phyloP scores from a whole-genome alignment of 768 basidiomycete species.

The Daedaleopsis nitida region DNA sequence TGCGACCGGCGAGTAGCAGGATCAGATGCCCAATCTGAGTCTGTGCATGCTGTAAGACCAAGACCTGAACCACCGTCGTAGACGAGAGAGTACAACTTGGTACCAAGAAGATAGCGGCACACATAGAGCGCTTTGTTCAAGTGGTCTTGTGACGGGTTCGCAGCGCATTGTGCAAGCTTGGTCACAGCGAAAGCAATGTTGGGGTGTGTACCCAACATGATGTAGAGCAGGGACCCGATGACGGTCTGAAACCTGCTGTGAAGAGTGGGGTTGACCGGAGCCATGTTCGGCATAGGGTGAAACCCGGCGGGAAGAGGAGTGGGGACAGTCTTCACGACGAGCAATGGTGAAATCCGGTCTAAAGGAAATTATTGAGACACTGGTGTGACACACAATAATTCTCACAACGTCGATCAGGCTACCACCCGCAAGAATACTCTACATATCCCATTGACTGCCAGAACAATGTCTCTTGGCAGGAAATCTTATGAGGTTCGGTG shows the following conservation, averaged over 20 bases:
- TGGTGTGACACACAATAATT: too few species aligned
- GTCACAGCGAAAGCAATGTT: slow-evolving; percentile 42
- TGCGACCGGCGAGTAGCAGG: background rate
- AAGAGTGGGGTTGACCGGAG: slow-evolving; percentile 1
- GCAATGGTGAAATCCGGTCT: too few species aligned
- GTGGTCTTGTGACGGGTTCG: slow-evolving; percentile 30
- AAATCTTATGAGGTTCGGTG: too few species aligned
- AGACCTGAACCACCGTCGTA: background rate
- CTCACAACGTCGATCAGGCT: too few species aligned
- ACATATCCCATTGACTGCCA: too few species aligned
- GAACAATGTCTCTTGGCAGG: too few species aligned
- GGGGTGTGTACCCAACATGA: slow-evolving; percentile 33
- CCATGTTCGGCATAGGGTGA: background rate
- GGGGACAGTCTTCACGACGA: slow-evolving; percentile 7
- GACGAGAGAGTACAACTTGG: background rate
- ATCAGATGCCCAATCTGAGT: slow-evolving; percentile 12
- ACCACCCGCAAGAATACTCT: too few species aligned
- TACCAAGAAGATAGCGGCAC: slow-evolving; percentile 4
- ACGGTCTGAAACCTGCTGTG: slow-evolving; percentile 5
- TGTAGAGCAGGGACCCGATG: slow-evolving; percentile 10
- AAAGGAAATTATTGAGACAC: too few species aligned
- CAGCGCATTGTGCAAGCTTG: slow-evolving; percentile 34
- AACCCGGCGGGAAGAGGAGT: slow-evolving; percentile 15
- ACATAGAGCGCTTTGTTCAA: background rate
- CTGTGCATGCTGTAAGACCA: background rate